These are phyloP conservation scores for Lentinula edodes DNA, from an alignment of 768 basidiomycete species.

Conservation along the genomic window DNA sequence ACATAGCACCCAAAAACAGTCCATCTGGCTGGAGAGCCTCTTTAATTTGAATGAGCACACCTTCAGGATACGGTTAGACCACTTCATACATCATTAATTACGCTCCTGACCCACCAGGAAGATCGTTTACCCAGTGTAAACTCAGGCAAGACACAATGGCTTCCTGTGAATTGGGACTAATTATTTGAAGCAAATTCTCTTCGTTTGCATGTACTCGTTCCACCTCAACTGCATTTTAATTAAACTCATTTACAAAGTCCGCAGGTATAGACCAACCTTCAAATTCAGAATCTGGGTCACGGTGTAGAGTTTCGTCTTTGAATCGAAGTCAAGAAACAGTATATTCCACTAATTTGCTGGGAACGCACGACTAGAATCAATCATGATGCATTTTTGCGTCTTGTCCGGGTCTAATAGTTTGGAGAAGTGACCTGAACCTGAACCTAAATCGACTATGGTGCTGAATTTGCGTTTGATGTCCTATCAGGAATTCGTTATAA, in stretches of 20 bases:
- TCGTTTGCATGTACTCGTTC: constrained; percentile 81
- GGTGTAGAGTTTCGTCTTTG: constrained; percentile 61
- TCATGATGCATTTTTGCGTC: constrained; percentile 70
- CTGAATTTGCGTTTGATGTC: constrained; percentile 86
- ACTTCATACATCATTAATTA: background rate
- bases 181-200: constrained; percentile 62
- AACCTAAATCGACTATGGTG: constrained; percentile 79
- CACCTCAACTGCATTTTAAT: constrained; percentile 63
- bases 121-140: constrained; percentile 96
- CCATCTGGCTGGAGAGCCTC: constrained; percentile 86
- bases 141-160: constrained; percentile 88
- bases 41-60: constrained; percentile 79
- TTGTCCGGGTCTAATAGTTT: constrained; percentile 69
- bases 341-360: background rate
- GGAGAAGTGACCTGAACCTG: constrained; percentile 89
- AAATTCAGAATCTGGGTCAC: constrained; percentile 77
- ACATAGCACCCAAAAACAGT: constrained; percentile 89
- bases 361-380: constrained; percentile 78
- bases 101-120: constrained; percentile 60
- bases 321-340: background rate
- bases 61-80: constrained; percentile 29
- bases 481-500: constrained; percentile 32
- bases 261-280: constrained; percentile 49
- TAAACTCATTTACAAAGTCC: constrained; percentile 47
- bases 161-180: constrained; percentile 77